These are phyloP conservation scores for Ploettnerulaceae sp. DNA, from an alignment of 2,329 filamentous ascomycete genomes.

Conservation along the genomic window DNA sequence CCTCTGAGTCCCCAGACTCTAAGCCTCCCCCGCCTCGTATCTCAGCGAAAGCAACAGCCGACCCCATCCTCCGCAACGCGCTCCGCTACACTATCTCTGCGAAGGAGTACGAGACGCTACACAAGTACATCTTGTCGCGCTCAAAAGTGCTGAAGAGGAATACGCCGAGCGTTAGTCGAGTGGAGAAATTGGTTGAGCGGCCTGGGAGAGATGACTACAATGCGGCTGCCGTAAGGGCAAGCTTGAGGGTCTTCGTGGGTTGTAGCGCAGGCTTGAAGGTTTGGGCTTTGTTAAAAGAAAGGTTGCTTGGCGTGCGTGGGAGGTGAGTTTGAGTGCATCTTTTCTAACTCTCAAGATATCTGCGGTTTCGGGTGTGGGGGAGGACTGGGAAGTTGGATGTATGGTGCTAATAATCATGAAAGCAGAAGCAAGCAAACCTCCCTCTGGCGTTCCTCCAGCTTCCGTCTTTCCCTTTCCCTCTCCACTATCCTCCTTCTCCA, in stretches of 20 bases:
- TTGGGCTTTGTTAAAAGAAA: slow-evolving; percentile 49
- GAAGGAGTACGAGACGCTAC: slow-evolving; percentile 78
- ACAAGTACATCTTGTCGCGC: slow-evolving; percentile 75
- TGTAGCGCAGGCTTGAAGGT: slow-evolving; percentile 60
- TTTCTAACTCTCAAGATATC: too few species aligned
- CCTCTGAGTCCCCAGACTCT: background rate
- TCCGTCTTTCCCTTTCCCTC: slow-evolving; percentile 76
- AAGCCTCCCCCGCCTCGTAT: slow-evolving; percentile 16
- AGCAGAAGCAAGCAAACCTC: slow-evolving; percentile 43
- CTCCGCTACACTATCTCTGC: slow-evolving; percentile 82
- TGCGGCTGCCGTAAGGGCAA: slow-evolving; percentile 63
- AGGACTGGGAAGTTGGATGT: background rate
- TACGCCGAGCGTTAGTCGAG: slow-evolving; percentile 50
- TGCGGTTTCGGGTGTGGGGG: background rate
- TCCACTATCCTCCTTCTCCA: slow-evolving; percentile 85
- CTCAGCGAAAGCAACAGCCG: slow-evolving; percentile 38
- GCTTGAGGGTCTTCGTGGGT: slow-evolving; percentile 63
- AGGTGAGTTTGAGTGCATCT: too few species aligned
- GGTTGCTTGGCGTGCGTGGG: slow-evolving; percentile 40
- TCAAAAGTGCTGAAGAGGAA: slow-evolving; percentile 53
- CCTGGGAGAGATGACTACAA: slow-evolving; percentile 52
- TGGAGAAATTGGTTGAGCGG: slow-evolving; percentile 40
- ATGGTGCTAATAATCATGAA: slow-evolving; percentile 12
- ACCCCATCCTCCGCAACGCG: slow-evolving; percentile 77
- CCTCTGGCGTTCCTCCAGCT: slow-evolving; percentile 60